Conservation (phyloP, 2,329 filamentous ascomycete species). For the Tolypocladium tundrense region DNA sequence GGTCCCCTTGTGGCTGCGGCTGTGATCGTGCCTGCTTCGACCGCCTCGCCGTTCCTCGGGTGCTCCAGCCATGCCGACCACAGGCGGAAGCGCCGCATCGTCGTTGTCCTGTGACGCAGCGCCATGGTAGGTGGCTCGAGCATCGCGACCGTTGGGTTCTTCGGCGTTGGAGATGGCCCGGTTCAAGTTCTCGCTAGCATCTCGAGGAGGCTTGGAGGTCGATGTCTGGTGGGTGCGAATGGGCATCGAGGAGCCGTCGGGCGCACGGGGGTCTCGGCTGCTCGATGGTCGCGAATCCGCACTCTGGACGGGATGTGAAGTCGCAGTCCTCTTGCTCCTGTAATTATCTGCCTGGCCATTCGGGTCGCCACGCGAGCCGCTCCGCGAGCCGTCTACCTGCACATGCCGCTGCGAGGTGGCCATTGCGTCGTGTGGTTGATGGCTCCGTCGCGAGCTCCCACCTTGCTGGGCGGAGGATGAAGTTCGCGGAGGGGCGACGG, state of each 20-base stretch:
- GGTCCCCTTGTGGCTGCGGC: slow-evolving; percentile 45
- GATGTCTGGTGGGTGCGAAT: slow-evolving; percentile 32
- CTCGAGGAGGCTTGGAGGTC: slow-evolving; percentile 52
- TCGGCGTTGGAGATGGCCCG: slow-evolving; percentile 46
- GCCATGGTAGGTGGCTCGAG: slow-evolving; percentile 11
- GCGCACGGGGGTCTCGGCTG: slow-evolving; percentile 28
- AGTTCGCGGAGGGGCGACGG: slow-evolving; percentile 68
- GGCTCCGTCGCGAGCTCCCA: slow-evolving; percentile 32
- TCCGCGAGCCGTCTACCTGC: slow-evolving; percentile 24
- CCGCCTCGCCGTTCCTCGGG: slow-evolving; percentile 37
- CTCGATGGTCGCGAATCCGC: slow-evolving; percentile 26
- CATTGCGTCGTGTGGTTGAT: slow-evolving; percentile 34
- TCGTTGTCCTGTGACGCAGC: slow-evolving; percentile 20
- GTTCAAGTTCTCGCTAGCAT: slow-evolving; percentile 71
- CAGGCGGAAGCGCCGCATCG: slow-evolving; percentile 34
- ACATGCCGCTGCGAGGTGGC: slow-evolving; percentile 31
- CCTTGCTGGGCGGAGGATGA: slow-evolving; percentile 60
- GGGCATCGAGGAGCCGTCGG: slow-evolving; percentile 29
- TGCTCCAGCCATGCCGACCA: slow-evolving; percentile 30
- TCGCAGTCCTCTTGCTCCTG: slow-evolving; percentile 18
- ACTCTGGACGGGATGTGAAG: slow-evolving; percentile 21
- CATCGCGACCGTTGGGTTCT: slow-evolving; percentile 18
- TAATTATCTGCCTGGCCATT: slow-evolving; percentile 17
- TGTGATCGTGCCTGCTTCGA: slow-evolving; percentile 51
- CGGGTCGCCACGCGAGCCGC: slow-evolving; percentile 21